Evolutionary conservation across 2,329 filamentous ascomycete species (phyloP).

Genomic region (Colletotrichum sansevieriae): DNA sequence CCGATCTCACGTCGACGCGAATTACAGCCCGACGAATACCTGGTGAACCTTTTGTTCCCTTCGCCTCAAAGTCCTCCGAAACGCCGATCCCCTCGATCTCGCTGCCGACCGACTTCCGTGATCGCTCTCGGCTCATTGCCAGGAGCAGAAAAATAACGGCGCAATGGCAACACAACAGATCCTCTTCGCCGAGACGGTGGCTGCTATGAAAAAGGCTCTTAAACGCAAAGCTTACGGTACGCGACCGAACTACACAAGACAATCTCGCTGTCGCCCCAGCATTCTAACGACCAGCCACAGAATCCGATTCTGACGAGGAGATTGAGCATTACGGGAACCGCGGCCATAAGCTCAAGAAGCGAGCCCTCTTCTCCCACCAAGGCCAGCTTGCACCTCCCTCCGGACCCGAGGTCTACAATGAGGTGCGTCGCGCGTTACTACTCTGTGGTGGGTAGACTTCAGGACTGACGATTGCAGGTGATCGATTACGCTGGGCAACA

Average conservation of each 20-base stretch:
- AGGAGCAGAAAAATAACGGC: conserved; percentile 25
- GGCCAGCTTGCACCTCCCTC: conserved; percentile 76
- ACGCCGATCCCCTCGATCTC: conserved; percentile 15
- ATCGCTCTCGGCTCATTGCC: conserved; percentile 31
- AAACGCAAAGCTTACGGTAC: conserved; percentile 74
- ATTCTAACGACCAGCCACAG: conserved; percentile 56
- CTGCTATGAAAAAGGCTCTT: conserved; percentile 76
- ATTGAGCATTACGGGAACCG: conserved; percentile 79
- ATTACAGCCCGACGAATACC: not conserved
- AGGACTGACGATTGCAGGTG: conserved; percentile 59
- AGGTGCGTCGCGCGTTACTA: conserved; percentile 62
- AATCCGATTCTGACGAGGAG: conserved; percentile 82
- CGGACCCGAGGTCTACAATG: conserved; percentile 77
- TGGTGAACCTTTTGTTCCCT: conserved; percentile 9
- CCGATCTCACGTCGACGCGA: conserved; percentile 4
- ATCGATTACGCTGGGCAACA: conserved; percentile 81
- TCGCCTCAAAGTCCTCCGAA: conserved; percentile 1
- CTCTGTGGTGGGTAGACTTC: not conserved
- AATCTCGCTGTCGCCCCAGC: conserved; percentile 2
- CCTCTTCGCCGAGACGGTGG: conserved; percentile 75
- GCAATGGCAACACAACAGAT: conserved; percentile 67
- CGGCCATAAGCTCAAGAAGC: conserved; percentile 83
- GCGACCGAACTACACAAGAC: conserved; percentile 26
- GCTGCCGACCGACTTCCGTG: conserved; percentile 25
- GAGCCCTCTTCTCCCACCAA: conserved; percentile 77